Evolutionary conservation across 495 filamentous ascomycete genomes (phyloP), one percentile per base, ranked within the genome.

Genomic region (Xylaria flabelliformis): DNA sequence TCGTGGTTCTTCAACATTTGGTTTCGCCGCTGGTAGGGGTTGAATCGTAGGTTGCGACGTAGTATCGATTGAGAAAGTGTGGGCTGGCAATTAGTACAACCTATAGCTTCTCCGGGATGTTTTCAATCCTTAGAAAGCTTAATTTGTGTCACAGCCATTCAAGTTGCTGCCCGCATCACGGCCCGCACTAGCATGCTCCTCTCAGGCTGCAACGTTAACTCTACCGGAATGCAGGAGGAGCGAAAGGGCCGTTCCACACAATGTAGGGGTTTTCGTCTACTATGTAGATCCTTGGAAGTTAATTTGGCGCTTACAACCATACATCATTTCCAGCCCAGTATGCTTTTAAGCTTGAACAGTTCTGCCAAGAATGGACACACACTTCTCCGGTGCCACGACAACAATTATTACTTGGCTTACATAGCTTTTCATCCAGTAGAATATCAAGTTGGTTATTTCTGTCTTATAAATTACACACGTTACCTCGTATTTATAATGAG

Each of bases 331-430:
- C 4, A 5, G 0, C 13, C 21, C 32, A 32, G 46, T 53, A 24
- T 41, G 64, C 39, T 29, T 48, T 53, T 19, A 1, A 56, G 17
- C 32, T 12, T 56, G 13, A 36, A 3, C 21, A 50, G 50, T 26
- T 42, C 2, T 36, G 50, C 50, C 64, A 53, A 67, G 34, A 39
- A 39, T 13, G 50, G n/a, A 2, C 5, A 41, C 1, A 13, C 17
- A 6, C 65, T 44, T 67, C 21, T 56, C 65, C 50, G 50, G 50
- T 67, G 15, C 21, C 50, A 67, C 65, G 9, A 56, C n/a, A 67
- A 34, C 48, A 10, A 34, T 19, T 0, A 55, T 24, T 1, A n/a
- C 48, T 55, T 36, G 36, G 65, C 48, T 26, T 32, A 32, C 10
- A 67, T 13, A 13, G 13, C 46, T 17, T 29, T 67, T 44, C 10